Base-by-base conservation (phyloP, 1,139 yeast genomes). In the Nakaseomyces sp. region DNA sequence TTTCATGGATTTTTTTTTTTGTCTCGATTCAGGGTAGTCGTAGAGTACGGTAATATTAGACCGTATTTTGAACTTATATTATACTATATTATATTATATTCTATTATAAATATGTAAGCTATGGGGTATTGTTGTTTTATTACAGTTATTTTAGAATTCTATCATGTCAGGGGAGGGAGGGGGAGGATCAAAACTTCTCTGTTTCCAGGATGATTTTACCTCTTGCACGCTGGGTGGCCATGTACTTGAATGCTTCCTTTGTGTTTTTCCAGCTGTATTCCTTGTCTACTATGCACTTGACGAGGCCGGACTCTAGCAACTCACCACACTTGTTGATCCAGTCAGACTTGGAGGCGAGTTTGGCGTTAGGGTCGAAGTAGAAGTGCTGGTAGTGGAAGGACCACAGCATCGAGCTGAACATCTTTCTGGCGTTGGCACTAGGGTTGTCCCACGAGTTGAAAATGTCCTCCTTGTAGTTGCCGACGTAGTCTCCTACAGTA, bases 181-280 rank as follows among this genome's bases (percentile, higher is more conserved):
- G 24, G 3, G 9, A 22, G 3, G 9, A 22, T 29, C 32, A 67
- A 46, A 68, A 68, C 41, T 56, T 58, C 46, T 69, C 73, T 18
- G 66, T 64, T 31, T 67, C 56, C 36, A 69, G 46, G 4, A 84
- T 72, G 43, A 84, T 66, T 60, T 84, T 85, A 25, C 95, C 95
- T 47, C 71, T 74, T n/a, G 79, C 77, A 45, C 69, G 72, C 39
- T 78, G 76, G 3, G 69, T 58, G 22, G 61, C 64, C 46, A 82
- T 64, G 50, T 66, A 69, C 2, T 72, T 71, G 45, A 74, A 63
- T 0, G 89, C 93, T 12, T 69, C 63, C 39, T 69, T 57, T 48
- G 67, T 71, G 6, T 79, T 69, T 15, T 69, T 72, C 70, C 84
- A 76, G 17, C 72, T 68, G 50, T 68, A 74, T 16, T 71, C 70